A percentile compares a stretch with the other conserved stretches of the same genome.
phyloP scores from a whole-genome alignment of 441 rosid species.

The Pelargonium australe region DNA sequence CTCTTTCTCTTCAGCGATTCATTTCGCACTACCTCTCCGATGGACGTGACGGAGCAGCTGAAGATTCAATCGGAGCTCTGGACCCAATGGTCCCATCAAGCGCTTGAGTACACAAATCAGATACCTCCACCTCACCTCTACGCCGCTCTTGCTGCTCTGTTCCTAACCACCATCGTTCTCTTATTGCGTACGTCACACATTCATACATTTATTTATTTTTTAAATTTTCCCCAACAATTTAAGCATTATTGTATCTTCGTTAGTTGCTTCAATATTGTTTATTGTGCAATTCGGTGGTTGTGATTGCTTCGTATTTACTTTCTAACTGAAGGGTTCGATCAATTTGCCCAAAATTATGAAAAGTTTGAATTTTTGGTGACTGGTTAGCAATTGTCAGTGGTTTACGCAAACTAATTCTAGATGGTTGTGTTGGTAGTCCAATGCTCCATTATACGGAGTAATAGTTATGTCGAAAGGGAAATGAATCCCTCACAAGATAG shows the following conservation, averaged over 20 bases:
- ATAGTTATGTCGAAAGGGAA: neutral
- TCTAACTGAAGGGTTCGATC: neutral
- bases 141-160: neutral
- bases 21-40: neutral
- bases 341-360: neutral
- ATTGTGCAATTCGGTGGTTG: neutral
- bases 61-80: neutral
- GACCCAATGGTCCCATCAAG: conserved; percentile 6
- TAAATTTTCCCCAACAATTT: no score
- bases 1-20: neutral
- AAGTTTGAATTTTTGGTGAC: neutral
- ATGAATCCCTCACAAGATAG: neutral
- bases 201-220: neutral
- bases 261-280: neutral
- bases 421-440: neutral
- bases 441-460: no score
- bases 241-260: neutral
- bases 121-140: conserved; percentile 5
- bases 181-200: neutral
- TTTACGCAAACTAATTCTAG: neutral
- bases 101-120: neutral
- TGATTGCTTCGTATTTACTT: neutral
- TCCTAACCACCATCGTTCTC: neutral
- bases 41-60: conserved; percentile 5
- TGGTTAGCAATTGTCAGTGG: neutral